Evolutionary conservation across 208 protist species (phyloP).

Genomic region (Acanthamoeba triangularis): DNA sequence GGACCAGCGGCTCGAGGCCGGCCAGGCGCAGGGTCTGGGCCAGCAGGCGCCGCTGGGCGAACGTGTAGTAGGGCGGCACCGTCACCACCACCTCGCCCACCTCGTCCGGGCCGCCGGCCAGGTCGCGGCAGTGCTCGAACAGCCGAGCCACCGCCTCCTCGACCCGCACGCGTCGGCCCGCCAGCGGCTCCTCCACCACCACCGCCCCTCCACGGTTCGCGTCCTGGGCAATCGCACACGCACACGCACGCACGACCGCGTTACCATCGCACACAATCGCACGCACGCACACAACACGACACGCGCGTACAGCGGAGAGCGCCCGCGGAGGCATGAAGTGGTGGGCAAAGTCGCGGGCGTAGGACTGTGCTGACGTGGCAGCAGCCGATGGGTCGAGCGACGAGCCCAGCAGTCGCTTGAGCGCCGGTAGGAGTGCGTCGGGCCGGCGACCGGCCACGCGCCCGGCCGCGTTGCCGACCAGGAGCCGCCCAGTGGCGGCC

Average conservation of each 20-base stretch:
- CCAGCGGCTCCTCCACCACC: neutral
- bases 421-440: neutral
- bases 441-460: neutral
- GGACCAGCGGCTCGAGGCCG: constrained; percentile 92
- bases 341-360: neutral
- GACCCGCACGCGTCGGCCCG: neutral
- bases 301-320: neutral
- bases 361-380: neutral
- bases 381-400: neutral
- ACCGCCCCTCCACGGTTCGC: neutral
- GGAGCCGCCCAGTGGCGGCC: neutral
- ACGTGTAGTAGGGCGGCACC: constrained; percentile 93
- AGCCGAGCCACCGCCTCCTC: neutral
- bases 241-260: neutral
- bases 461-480: neutral
- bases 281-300: neutral
- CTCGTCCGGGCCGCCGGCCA: neutral
- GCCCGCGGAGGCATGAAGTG: neutral
- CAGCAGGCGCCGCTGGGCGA: constrained; percentile 93
- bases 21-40: constrained; percentile 93
- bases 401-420: neutral
- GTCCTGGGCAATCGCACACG: neutral
- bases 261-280: too few species aligned
- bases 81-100: constrained; percentile 94
- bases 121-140: neutral